phyloP scores from a whole-genome alignment of 148 eudicot genomes.

The Agrostemma githago region DNA sequence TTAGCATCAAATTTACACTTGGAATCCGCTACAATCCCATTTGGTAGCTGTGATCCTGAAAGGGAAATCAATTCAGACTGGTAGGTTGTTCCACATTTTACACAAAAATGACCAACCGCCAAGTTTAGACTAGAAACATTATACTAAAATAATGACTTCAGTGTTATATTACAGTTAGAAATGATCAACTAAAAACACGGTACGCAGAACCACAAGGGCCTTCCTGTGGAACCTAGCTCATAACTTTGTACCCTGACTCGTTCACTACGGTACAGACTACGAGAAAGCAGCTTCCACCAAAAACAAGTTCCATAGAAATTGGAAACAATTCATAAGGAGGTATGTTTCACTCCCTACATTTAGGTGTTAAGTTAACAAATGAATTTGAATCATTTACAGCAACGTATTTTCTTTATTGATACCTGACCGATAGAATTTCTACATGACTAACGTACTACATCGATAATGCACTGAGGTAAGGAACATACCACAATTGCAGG shows the following conservation, averaged over 20 bases:
- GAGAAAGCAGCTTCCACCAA: slow-evolving; percentile 1
- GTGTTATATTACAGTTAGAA: not conserved
- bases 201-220: not conserved
- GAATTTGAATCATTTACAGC: not conserved
- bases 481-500: not conserved
- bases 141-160: not conserved
- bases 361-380: not conserved
- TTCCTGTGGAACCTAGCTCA: not conserved
- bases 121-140: not conserved
- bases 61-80: slow-evolving; percentile 22
- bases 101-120: not conserved
- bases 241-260: not conserved
- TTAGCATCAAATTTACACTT: slow-evolving; percentile 86
- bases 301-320: not conserved
- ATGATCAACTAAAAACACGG: too few relatives aligned
- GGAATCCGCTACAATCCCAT: slow-evolving; percentile 50
- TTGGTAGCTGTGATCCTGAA: slow-evolving; percentile 50
- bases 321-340: not conserved
- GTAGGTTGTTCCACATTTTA: not conserved
- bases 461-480: not conserved
- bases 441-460: not conserved
- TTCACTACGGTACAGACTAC: not conserved
- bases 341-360: not conserved
- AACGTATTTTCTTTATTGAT: too few relatives aligned
- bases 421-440: not conserved